Base-by-base conservation (phyloP, 257 asterid genomes). In the Nicotiana obtusifolia region DNA sequence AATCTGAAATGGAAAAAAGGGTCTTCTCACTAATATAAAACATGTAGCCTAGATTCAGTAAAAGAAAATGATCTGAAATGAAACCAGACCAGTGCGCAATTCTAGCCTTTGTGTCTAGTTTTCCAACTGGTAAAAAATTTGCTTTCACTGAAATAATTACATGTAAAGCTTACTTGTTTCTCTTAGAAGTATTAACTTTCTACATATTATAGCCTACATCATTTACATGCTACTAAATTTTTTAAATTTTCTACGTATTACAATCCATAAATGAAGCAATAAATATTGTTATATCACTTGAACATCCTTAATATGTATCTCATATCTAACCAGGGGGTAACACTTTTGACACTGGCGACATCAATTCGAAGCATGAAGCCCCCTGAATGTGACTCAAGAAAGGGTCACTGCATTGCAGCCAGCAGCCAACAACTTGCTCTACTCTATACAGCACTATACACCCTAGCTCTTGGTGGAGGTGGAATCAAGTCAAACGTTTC, bases 401-500 rank as follows among this genome's bases (percentile, higher is more conserved):
- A 11, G 15, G 75, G 83, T 66, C 86, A 83, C 0, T 94, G 98
- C 83, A 81, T 90, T 30, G 90, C 80, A 85, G 98, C 96, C 33
- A 83, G 41, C 54, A 89, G 93, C 62, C 66, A 57, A 0, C 97
- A 92, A 78, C 90, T 93, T 2, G 92, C 89, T 33, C 24, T 93
- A 83, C 97, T 95, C 75, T 93, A 89, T 86, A 73, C 85, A 0
- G 95, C 99, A n/a, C 92, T 95, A 77, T 91, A 92, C 89, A 91
- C 93, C 30, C 90, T 93, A 62, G 98, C 98, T 15, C 44, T 92
- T 6, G 98, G 98, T 14, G 97, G 93, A 3, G 98, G 98, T 3
- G 97, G 98, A 28, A 93, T 94, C 86, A 95, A 95, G 83, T 91
- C 98, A 4, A 92, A 92, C 41, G 98, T 95, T 75, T 93, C 98